These are phyloP conservation scores for Xylaria sp. DNA, from an alignment of 495 filamentous ascomycete species.

Conservation along the genomic window DNA sequence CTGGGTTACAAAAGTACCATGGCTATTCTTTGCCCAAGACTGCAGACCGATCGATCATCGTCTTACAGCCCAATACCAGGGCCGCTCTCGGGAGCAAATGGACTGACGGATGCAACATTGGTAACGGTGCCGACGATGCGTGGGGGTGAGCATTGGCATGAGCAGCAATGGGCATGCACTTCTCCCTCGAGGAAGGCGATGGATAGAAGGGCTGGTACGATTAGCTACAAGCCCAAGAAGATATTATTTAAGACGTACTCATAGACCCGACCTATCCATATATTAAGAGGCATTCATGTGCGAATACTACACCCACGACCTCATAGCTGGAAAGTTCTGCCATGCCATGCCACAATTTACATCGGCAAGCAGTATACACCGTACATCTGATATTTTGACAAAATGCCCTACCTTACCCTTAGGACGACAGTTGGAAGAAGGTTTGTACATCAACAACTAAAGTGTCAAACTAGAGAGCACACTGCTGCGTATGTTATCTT, in stretches of 20 bases:
- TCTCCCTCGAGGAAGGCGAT: background rate
- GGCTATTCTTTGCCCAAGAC: slow-evolving; percentile 10
- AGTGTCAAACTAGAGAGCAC: background rate
- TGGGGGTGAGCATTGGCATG: background rate
- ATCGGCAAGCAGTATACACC: no score
- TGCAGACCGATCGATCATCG: background rate
- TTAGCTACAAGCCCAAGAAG: background rate
- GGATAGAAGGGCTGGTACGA: background rate
- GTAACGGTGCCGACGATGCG: background rate
- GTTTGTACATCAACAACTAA: background rate
- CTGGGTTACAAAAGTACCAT: background rate
- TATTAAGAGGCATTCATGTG: background rate
- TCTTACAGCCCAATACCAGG: background rate
- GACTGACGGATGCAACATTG: background rate
- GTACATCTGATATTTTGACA: no score
- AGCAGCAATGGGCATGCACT: background rate
- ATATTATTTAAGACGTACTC: background rate
- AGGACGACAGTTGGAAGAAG: no score
- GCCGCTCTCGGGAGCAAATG: background rate
- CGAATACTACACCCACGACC: background rate
- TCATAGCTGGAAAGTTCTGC: background rate
- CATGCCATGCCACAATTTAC: no score
- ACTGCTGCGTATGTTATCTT: background rate
- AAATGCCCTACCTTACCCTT: no score
- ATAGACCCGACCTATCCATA: background rate